A percentile compares a stretch with the other conserved stretches of the same genome.
phyloP scores from a whole-genome alignment of 2,329 filamentous ascomycete species.

The Karstenula rhodostoma region DNA sequence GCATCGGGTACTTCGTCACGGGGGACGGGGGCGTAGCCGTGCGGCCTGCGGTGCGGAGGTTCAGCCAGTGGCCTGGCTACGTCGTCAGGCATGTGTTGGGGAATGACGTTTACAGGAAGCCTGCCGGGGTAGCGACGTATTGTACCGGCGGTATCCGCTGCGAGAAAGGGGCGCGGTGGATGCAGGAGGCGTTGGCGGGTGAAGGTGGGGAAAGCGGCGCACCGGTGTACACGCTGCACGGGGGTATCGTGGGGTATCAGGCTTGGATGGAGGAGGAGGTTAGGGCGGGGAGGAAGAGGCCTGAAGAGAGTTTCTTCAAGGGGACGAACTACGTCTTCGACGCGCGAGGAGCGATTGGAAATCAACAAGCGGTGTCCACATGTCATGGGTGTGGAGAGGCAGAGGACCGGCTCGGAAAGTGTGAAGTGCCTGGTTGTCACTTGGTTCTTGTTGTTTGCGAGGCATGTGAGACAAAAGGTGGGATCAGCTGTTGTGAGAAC shows the following conservation, averaged over 20 bases:
- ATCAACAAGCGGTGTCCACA: slow-evolving; percentile 20
- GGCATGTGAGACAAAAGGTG: slow-evolving; percentile 21
- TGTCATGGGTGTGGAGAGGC: slow-evolving; percentile 28
- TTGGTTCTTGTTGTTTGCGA: slow-evolving; percentile 31
- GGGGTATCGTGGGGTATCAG: slow-evolving; percentile 34
- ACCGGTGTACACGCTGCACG: slow-evolving; percentile 30
- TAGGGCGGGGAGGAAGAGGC: slow-evolving; percentile 22
- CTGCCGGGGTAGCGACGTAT: slow-evolving; percentile 29
- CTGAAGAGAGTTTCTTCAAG: slow-evolving; percentile 32
- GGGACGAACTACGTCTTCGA: slow-evolving; percentile 37
- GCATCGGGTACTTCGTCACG: slow-evolving; percentile 35
- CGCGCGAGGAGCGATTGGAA: slow-evolving; percentile 30
- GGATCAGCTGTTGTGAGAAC: slow-evolving; percentile 27
- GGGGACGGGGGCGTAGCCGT: slow-evolving; percentile 26
- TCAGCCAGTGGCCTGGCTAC: slow-evolving; percentile 37
- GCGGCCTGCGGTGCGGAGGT: slow-evolving; percentile 29
- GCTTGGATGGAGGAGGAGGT: slow-evolving; percentile 33
- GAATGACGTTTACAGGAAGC: slow-evolving; percentile 21
- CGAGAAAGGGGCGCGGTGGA: slow-evolving; percentile 37
- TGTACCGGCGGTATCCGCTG: slow-evolving; percentile 36
- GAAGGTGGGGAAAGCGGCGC: slow-evolving; percentile 9
- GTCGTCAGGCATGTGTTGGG: slow-evolving; percentile 27
- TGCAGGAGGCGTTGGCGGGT: slow-evolving; percentile 27
- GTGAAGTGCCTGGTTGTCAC: slow-evolving; percentile 26
- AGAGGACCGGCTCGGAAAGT: slow-evolving; percentile 30